phyloP scores from a whole-genome alignment of 176 grass and related monocot genomes.

The Eremochloa ophiuroides region DNA sequence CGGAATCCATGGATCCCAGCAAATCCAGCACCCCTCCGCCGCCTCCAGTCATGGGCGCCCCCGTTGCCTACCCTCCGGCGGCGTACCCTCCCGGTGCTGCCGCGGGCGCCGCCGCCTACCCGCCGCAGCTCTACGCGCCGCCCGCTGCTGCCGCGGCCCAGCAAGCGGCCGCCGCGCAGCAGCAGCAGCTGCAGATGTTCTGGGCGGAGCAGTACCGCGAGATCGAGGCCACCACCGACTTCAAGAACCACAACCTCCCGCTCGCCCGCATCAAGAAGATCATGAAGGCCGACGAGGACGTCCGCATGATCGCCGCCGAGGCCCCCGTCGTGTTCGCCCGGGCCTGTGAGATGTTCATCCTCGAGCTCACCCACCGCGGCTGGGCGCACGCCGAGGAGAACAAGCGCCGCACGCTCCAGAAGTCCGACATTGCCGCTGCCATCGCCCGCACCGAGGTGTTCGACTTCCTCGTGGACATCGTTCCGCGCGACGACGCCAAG shows the following conservation, averaged over 20 bases:
- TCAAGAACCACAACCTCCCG: slow-evolving; percentile 88
- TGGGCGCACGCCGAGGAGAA: slow-evolving; percentile 97
- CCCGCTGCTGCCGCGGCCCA: slow-evolving; percentile 35
- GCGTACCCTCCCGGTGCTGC: slow-evolving; percentile 36
- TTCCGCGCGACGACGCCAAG: slow-evolving; percentile 77
- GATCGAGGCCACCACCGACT: slow-evolving; percentile 74
- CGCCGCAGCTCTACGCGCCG: slow-evolving; percentile 57
- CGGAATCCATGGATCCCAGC: slow-evolving; percentile 60
- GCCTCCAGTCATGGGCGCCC: slow-evolving; percentile 43
- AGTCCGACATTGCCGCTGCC: slow-evolving; percentile 86
- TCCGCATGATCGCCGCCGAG: slow-evolving; percentile 93
- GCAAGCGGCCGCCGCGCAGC: slow-evolving; percentile 51
- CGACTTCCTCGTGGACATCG: slow-evolving; percentile 88
- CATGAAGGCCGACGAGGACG: slow-evolving; percentile 98
- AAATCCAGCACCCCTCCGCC: slow-evolving; percentile 59
- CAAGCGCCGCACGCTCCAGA: slow-evolving; percentile 85
- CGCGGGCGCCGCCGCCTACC: slow-evolving; percentile 26
- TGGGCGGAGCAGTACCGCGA: slow-evolving; percentile 94
- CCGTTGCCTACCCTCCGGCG: slow-evolving; percentile 48
- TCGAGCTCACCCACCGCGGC: slow-evolving; percentile 82
- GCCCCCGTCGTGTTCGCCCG: slow-evolving; percentile 83
- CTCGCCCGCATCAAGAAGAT: slow-evolving; percentile 95
- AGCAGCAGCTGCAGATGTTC: slow-evolving; percentile 87
- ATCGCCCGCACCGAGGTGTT: slow-evolving; percentile 92
- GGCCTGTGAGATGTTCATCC: slow-evolving; percentile 93